Conservation (phyloP, 495 filamentous ascomycete genomes). For the Aspergillus kassunensis region DNA sequence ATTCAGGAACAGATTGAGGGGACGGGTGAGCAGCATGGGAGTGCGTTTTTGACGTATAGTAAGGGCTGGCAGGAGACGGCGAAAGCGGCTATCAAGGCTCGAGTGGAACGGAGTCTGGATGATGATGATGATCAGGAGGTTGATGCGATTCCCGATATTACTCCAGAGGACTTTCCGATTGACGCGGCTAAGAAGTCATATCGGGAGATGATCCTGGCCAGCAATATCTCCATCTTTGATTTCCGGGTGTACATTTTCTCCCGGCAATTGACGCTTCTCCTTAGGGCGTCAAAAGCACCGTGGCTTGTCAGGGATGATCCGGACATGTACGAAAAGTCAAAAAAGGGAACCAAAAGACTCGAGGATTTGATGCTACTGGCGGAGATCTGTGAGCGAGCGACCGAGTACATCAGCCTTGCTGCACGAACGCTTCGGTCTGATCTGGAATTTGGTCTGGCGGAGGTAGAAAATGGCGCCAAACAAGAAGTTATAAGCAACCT, state of each 20-base stretch:
- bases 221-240: slow-evolving; percentile 95
- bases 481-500: slow-evolving; percentile 69
- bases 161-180: slow-evolving; percentile 50
- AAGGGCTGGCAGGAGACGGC: slow-evolving; percentile 63
- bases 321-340: slow-evolving; percentile 12
- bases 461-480: slow-evolving; percentile 32
- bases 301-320: slow-evolving; percentile 25
- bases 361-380: slow-evolving; percentile 75
- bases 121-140: slow-evolving; percentile 18
- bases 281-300: slow-evolving; percentile 71
- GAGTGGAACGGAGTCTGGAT: background rate
- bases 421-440: slow-evolving; percentile 76
- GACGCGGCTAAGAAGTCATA: slow-evolving; percentile 75
- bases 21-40: slow-evolving; percentile 56
- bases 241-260: slow-evolving; percentile 94
- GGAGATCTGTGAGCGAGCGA: slow-evolving; percentile 72
- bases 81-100: slow-evolving; percentile 40
- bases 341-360: slow-evolving; percentile 43
- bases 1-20: slow-evolving; percentile 65
- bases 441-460: slow-evolving; percentile 42
- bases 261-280: slow-evolving; percentile 76
- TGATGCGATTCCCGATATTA: slow-evolving; percentile 29
- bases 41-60: slow-evolving; percentile 62
- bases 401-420: slow-evolving; percentile 75
- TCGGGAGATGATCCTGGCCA: slow-evolving; percentile 88